Conservation (phyloP, 495 filamentous ascomycete species). For the Penicillium steckii region DNA sequence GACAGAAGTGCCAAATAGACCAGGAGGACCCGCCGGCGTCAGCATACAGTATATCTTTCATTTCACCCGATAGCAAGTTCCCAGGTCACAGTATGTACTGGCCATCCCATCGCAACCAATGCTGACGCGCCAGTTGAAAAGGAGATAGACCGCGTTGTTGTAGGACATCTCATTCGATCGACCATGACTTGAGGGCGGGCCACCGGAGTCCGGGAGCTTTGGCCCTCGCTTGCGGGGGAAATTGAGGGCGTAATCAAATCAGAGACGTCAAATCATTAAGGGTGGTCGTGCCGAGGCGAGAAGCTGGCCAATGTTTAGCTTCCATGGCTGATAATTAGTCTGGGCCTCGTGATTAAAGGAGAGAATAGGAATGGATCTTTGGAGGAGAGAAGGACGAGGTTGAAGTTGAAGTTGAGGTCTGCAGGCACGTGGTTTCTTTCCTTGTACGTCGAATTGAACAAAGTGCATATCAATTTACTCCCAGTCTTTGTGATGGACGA, state of each 20-base stretch:
- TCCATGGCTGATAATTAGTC: not conserved
- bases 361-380: not conserved
- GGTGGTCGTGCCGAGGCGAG: not conserved
- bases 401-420: not conserved
- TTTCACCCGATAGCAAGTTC: not conserved
- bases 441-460: not conserved
- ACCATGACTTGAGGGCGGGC: slow-evolving; percentile 7
- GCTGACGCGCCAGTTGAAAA: slow-evolving; percentile 1
- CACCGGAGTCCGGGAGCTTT: slow-evolving; percentile 25
- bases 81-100: not conserved
- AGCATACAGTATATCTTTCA: not conserved
- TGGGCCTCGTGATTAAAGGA: not conserved
- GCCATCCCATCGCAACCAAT: not conserved
- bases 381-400: not conserved
- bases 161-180: slow-evolving; percentile 2
- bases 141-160: not conserved
- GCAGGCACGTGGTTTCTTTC: not conserved
- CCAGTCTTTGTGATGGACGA: not conserved
- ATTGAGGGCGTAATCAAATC: not conserved
- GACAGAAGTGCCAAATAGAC: not conserved
- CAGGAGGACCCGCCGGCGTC: slow-evolving; percentile 1
- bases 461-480: no score
- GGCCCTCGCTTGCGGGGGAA: slow-evolving; percentile 7
- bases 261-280: not conserved
- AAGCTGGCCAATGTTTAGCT: not conserved